Evolutionary conservation across 345 rosid species (phyloP), one percentile per base, ranked within the genome.

Genomic region (Populus euphratica): DNA sequence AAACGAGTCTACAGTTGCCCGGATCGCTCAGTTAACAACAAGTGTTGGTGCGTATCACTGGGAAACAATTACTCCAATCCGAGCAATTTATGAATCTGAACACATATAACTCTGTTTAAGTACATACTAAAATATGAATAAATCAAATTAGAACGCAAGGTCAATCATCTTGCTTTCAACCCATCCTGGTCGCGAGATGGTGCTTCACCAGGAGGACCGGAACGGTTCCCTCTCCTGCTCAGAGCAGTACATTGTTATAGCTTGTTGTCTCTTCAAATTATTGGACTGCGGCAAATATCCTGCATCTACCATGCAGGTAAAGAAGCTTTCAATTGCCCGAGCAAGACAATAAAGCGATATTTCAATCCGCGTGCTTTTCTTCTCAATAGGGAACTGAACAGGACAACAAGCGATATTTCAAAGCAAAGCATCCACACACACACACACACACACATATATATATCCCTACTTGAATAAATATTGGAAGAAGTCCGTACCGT

Each of bases 301-400:
- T 0, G 66, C 76, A 62, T 93, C 97, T 3, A 81, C 80, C 91
- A 89, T 80, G 85, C 93, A 92, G 17, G 89, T 83, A 83, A 88
- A 92, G 90, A 95, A 92, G 87, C 99, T 95, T 87, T 95, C 98
- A 31, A 92, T 90, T 54, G 97, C 97, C 68, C 99, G 88, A n/a
- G 96, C 91, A 49, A 95, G 90, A 86, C 99, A 93, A 85, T 93
- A 95, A n/a, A 95, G 92, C 59, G 99, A 92, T 79, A 92, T 90
- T 85, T 95, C 98, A 16, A 91, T 93, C 66, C 98, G 88, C 83
- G 96, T 89, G 85, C 99, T 91, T 80, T 91, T 95, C 90, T 95
- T 95, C 83, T 95, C 99, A 17, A 95, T 91, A 2, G 91, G 98
- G 69, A 95, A 92, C 98, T 95, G 92, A 76, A 65, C 67, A 23